Conservation (phyloP, 768 basidiomycete species). For the Chalciporus piperatus region DNA sequence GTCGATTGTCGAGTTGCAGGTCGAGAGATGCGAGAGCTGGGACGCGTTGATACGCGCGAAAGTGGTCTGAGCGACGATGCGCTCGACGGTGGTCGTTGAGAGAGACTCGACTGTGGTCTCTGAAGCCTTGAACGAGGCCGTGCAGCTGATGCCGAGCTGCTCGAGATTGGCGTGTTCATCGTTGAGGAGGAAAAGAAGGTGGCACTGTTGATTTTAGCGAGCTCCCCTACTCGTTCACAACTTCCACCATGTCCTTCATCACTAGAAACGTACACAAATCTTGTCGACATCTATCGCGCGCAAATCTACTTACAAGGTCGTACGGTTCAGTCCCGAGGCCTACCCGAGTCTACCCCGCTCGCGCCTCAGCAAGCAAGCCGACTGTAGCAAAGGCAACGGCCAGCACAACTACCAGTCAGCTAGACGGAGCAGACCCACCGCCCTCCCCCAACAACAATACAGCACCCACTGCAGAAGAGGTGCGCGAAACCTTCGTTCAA, state of each 20-base stretch:
- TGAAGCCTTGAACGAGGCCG: slow-evolving; percentile 25
- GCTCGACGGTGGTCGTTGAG: slow-evolving; percentile 42
- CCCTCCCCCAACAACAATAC: slow-evolving; percentile 18
- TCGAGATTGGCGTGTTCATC: slow-evolving; percentile 25
- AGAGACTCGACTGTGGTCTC: slow-evolving; percentile 37
- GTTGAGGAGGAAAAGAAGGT: neutral
- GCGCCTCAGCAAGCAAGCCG: slow-evolving; percentile 18
- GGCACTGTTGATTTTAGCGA: slow-evolving; percentile 8
- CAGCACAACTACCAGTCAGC: slow-evolving; percentile 28
- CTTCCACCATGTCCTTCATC: slow-evolving; percentile 20
- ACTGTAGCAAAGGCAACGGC: slow-evolving; percentile 28
- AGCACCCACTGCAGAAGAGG: slow-evolving; percentile 12
- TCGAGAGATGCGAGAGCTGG: slow-evolving; percentile 47
- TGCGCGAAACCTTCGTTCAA: slow-evolving; percentile 11
- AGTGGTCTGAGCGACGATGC: slow-evolving; percentile 37
- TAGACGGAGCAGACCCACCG: slow-evolving; percentile 12
- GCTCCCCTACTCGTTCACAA: no score
- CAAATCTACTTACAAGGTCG: neutral
- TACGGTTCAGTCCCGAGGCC: slow-evolving; percentile 15
- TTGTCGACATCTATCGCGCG: slow-evolving; percentile 4
- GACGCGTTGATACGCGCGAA: slow-evolving; percentile 34
- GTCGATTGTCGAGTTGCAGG: slow-evolving; percentile 49
- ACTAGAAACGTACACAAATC: slow-evolving; percentile 4
- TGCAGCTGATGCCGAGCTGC: neutral
- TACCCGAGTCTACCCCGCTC: slow-evolving; percentile 26